Base-by-base conservation (phyloP, 106 monocot species). In the Vanilla planifolia region DNA sequence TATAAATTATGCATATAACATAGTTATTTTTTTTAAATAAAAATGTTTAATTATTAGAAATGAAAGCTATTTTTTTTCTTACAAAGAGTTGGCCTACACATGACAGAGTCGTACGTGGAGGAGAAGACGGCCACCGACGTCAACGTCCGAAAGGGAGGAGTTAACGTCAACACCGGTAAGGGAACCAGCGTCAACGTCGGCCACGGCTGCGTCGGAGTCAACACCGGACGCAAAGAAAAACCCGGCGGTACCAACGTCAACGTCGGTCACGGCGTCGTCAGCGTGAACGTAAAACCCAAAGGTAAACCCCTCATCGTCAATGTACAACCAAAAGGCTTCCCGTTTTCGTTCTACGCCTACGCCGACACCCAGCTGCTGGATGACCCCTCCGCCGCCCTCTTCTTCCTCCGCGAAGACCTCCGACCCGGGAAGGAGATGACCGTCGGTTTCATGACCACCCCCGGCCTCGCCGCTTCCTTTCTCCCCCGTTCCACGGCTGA, bases 351-450 rank as follows among this genome's bases (percentile, higher is more conserved):
- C 65, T 86, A 74, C 52, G 66, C 71, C 6, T 71, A 74, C 44
- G 50, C 62, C 7, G 71, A 72, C 8, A 60, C 60, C 3, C 69
- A 79, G 34, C 8, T 67, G 33, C 55, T 44, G 25, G 73, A 68
- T 24, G 72, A 92, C 55, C 76, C 71, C 5, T 65, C 22, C 55
- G 55, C 24, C 20, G 59, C 74, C 0, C 51, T 79, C 33, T 86
- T 83, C 75, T 92, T 92, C 80, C 46, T 67, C 27, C 61, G 69
- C 70, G 75, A 80, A 34, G 75, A 77, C 60, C 25, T 92, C 5
- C 42, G 51, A 55, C 42, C 61, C 1, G 79, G 79, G 4, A 67
- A 62, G 17, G 70, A 61, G 43, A 77, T 86, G 74, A 83, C 42
- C 2, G 13, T 82, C 0, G 67, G 64, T 6, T 76, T 90, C 57